Evolutionary conservation across 2,329 filamentous ascomycete genomes (phyloP).

Genomic region (Pseudocercospora eumusae): DNA sequence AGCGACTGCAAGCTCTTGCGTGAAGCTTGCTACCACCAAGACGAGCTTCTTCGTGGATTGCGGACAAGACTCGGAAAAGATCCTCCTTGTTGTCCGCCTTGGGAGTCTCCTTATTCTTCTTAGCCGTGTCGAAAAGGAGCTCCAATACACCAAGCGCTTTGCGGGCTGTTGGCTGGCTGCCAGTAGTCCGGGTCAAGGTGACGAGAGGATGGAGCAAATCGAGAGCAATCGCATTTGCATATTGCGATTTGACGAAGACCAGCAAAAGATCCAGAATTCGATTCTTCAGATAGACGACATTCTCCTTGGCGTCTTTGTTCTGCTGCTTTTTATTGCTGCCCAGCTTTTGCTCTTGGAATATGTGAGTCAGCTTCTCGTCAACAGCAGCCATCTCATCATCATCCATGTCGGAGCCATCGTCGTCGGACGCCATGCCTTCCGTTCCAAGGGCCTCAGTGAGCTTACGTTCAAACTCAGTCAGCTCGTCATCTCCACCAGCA

Average conservation of each 20-base stretch:
- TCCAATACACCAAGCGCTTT: conserved; percentile 73
- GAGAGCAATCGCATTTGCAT: conserved; percentile 66
- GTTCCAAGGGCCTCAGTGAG: conserved; percentile 77
- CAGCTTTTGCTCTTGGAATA: conserved; percentile 76
- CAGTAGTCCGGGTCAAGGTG: conserved; percentile 73
- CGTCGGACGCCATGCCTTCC: conserved; percentile 59
- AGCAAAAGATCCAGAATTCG: conserved; percentile 84
- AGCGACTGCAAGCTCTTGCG: conserved; percentile 71
- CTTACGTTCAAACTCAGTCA: conserved; percentile 69
- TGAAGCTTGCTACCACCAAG: conserved; percentile 68
- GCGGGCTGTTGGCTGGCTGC: conserved; percentile 71
- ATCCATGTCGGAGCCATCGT: conserved; percentile 77
- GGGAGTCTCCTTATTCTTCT: conserved; percentile 49
- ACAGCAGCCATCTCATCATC: conserved; percentile 94
- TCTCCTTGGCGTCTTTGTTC: conserved; percentile 82
- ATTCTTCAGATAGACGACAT: conserved; percentile 91
- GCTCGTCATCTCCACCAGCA: conserved; percentile 51
- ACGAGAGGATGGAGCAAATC: conserved; percentile 74
- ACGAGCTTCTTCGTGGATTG: conserved; percentile 68
- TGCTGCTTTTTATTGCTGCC: conserved; percentile 72
- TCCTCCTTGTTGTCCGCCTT: conserved; percentile 37
- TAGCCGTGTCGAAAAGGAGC: conserved; percentile 67
- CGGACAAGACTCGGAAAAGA: conserved; percentile 61
- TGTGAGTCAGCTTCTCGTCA: conserved; percentile 77
- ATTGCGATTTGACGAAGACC: conserved; percentile 80